phyloP scores from a whole-genome alignment of 192 early-diverging fungal species.

The Ambispora gerdemannii region DNA sequence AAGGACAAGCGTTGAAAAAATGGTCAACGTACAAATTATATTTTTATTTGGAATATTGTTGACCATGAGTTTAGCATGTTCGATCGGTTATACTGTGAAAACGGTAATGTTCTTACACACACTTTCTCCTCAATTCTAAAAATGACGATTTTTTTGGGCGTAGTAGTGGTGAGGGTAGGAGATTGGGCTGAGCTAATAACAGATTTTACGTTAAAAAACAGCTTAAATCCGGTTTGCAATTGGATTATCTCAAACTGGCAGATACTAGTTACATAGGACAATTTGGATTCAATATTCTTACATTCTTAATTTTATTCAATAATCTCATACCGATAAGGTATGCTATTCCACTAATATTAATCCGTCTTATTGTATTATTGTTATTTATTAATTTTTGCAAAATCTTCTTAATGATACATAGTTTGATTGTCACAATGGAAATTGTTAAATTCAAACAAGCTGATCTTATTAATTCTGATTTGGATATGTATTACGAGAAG shows the following conservation, averaged over 20 bases:
- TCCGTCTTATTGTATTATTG: no score
- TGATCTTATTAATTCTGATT: slow-evolving; percentile 82
- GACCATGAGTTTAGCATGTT: slow-evolving; percentile 78
- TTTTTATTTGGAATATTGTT: slow-evolving; percentile 88
- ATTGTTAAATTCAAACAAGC: slow-evolving; percentile 93
- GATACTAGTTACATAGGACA: slow-evolving; percentile 39
- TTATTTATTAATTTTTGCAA: no score
- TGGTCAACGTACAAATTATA: slow-evolving; percentile 92
- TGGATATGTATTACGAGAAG: slow-evolving; percentile 95
- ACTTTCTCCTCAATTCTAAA: no score
- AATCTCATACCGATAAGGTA: slow-evolving; percentile 96
- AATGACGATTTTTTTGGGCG: no score
- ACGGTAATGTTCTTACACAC: slow-evolving; percentile 44
- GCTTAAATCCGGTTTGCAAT: slow-evolving; percentile 42
- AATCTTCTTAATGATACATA: no score
- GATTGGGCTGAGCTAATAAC: no score
- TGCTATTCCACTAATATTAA: neutral
- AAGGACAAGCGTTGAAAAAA: slow-evolving; percentile 81
- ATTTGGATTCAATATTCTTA: slow-evolving; percentile 89
- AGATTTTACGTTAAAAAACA: no score
- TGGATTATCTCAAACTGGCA: slow-evolving; percentile 42
- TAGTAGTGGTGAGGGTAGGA: no score
- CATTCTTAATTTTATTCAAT: slow-evolving; percentile 98
- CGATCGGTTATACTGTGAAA: slow-evolving; percentile 74
- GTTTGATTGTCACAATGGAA: slow-evolving; percentile 98